phyloP scores from a whole-genome alignment of 2,329 filamentous ascomycete genomes.

The Exophiala alcalophila region DNA sequence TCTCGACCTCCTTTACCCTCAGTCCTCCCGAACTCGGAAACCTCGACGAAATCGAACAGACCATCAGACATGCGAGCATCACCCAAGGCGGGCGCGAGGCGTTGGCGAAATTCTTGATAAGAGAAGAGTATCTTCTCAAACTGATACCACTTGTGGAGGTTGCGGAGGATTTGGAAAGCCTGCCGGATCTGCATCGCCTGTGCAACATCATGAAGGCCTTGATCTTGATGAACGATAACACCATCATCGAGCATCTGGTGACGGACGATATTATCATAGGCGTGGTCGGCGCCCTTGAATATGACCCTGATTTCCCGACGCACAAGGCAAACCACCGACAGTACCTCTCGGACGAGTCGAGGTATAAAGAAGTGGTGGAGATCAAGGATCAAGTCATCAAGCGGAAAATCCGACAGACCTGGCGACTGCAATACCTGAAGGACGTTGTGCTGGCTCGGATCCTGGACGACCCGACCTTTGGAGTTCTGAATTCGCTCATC shows the following conservation, averaged over 20 bases:
- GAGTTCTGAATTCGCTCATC: slow-evolving; percentile 93
- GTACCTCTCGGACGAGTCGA: slow-evolving; percentile 81
- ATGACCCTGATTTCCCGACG: slow-evolving; percentile 94
- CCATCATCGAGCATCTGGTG: slow-evolving; percentile 91
- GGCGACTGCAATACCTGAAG: slow-evolving; percentile 92
- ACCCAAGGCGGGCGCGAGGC: slow-evolving; percentile 77
- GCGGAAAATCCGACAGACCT: slow-evolving; percentile 93
- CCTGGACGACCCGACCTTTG: slow-evolving; percentile 95
- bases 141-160: slow-evolving; percentile 80
- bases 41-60: slow-evolving; percentile 77
- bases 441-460: slow-evolving; percentile 97
- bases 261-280: slow-evolving; percentile 85
- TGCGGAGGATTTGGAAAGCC: slow-evolving; percentile 87
- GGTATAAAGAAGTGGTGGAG: slow-evolving; percentile 93
- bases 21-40: slow-evolving; percentile 78
- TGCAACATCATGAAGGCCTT: slow-evolving; percentile 98
- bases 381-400: slow-evolving; percentile 80
- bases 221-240: slow-evolving; percentile 89
- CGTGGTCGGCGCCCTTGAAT: slow-evolving; percentile 93
- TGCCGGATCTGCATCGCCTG: slow-evolving; percentile 79
- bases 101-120: slow-evolving; percentile 80
- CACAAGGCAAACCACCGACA: slow-evolving; percentile 97
- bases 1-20: slow-evolving; percentile 66
- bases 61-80: slow-evolving; percentile 74
- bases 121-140: slow-evolving; percentile 81